A percentile compares a stretch with the other conserved stretches of the same genome.
These are phyloP conservation scores for Claviceps sp. DNA, from an alignment of 2,329 filamentous ascomycete genomes.

Conservation along the genomic window DNA sequence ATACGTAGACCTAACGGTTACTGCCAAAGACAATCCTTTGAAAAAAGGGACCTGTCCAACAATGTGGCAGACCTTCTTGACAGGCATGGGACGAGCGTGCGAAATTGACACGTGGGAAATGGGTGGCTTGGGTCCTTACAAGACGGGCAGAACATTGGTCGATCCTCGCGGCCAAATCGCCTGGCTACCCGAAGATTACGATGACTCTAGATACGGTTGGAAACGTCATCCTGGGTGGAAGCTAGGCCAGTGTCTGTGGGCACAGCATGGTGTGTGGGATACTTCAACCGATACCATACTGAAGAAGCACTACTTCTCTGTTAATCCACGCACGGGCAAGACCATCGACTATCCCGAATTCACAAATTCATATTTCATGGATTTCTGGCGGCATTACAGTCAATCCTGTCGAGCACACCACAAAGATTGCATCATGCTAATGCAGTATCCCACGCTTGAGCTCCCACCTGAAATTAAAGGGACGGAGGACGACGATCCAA, in stretches of 20 bases:
- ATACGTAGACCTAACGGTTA: constrained; percentile 63
- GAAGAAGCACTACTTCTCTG: constrained; percentile 77
- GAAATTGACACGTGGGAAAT: constrained; percentile 91
- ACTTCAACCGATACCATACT: constrained; percentile 61
- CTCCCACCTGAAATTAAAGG: constrained; percentile 80
- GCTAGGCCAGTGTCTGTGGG: constrained; percentile 91
- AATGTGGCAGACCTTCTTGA: constrained; percentile 84
- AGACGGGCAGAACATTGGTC: constrained; percentile 67
- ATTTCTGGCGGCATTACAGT: constrained; percentile 65
- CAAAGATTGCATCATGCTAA: constrained; percentile 71
- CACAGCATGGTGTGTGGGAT: constrained; percentile 94
- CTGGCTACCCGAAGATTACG: constrained; percentile 72
- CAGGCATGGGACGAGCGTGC: constrained; percentile 78
- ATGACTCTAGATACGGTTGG: constrained; percentile 83
- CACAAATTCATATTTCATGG: constrained; percentile 84
- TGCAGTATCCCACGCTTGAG: constrained; percentile 85
- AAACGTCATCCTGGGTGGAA: constrained; percentile 80
- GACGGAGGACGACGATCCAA: constrained; percentile 75
- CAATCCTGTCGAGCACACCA: constrained; percentile 64
- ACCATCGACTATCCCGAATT: constrained; percentile 71
- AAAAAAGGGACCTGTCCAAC: constrained; percentile 91
- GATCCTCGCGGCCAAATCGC: constrained; percentile 77
- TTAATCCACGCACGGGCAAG: constrained; percentile 60
- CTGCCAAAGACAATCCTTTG: constrained; percentile 77
- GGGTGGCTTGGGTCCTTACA: constrained; percentile 82